phyloP scores from a whole-genome alignment of 2,329 filamentous ascomycete species.

The Epichloe glyceriae region DNA sequence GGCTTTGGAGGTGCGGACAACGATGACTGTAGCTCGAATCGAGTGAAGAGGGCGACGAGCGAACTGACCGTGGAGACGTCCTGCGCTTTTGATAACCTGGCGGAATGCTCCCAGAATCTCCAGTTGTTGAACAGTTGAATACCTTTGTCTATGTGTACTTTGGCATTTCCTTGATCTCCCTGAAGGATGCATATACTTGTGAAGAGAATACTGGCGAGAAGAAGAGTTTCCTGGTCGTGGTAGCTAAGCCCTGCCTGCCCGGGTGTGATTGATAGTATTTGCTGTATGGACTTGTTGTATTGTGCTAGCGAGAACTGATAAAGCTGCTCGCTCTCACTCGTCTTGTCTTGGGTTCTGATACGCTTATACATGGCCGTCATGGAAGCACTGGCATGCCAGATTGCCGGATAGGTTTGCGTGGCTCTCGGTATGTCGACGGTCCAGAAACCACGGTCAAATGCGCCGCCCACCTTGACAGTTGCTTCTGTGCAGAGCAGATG shows the following conservation, averaged over 20 bases:
- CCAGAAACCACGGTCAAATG: constrained; percentile 7
- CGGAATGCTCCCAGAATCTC: constrained; percentile 6
- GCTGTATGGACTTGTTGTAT: constrained; percentile 7
- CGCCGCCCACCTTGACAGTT: neutral
- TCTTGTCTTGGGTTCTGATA: constrained; percentile 11
- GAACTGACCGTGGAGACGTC: constrained; percentile 2
- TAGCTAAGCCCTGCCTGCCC: neutral
- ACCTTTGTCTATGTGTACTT: constrained; percentile 6
- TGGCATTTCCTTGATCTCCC: constrained; percentile 6
- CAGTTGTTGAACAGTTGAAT: constrained; percentile 7
- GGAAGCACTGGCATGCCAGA: constrained; percentile 5
- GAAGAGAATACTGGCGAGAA: constrained; percentile 7
- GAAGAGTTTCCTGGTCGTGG: constrained; percentile 6
- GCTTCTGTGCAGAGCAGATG: constrained; percentile 6
- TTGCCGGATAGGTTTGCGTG: constrained; percentile 4
- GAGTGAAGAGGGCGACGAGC: constrained; percentile 8
- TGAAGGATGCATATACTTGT: constrained; percentile 8
- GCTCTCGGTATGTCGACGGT: constrained; percentile 3
- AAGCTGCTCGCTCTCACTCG: constrained; percentile 13
- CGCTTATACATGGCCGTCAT: constrained; percentile 7
- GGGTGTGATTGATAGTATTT: constrained; percentile 4
- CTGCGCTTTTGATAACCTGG: neutral
- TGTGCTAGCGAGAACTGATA: constrained; percentile 8
- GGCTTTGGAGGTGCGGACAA: neutral
- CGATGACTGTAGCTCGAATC: constrained; percentile 5